Evolutionary conservation across 2,329 filamentous ascomycete species (phyloP).

Genomic region (Plectosphaerella plurivora): DNA sequence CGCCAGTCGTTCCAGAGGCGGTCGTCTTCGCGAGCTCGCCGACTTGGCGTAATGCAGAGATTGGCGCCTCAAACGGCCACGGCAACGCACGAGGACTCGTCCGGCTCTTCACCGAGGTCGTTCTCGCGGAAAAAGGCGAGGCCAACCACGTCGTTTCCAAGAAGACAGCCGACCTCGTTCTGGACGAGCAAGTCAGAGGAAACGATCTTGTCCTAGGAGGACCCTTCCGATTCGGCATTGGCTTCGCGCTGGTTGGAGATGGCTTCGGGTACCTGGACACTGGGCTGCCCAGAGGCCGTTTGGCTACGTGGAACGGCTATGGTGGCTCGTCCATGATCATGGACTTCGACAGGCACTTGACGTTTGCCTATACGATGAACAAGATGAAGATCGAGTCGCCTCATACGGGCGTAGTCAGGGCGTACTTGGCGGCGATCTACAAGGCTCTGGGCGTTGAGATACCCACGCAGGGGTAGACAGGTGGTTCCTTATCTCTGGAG

Average conservation of each 20-base stretch:
- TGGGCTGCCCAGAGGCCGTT: slow-evolving; percentile 25
- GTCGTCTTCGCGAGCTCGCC: slow-evolving; percentile 14
- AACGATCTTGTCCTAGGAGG: slow-evolving; percentile 30
- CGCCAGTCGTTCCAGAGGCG: slow-evolving; percentile 13
- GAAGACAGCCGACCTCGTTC: slow-evolving; percentile 36
- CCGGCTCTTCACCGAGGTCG: slow-evolving; percentile 28
- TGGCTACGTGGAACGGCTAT: slow-evolving; percentile 38
- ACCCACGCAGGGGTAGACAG: background rate
- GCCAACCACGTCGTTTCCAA: slow-evolving; percentile 28
- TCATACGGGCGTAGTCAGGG: background rate
- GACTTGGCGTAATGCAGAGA: slow-evolving; percentile 30
- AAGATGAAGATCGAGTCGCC: slow-evolving; percentile 24
- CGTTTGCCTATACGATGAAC: slow-evolving; percentile 41
- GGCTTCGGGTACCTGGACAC: slow-evolving; percentile 15
- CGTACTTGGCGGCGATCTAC: background rate
- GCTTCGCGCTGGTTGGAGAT: slow-evolving; percentile 28
- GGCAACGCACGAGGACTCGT: slow-evolving; percentile 37
- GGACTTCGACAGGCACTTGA: slow-evolving; percentile 35
- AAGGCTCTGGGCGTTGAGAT: background rate
- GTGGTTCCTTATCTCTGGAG: too few relatives aligned
- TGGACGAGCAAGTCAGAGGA: slow-evolving; percentile 36
- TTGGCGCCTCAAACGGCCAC: slow-evolving; percentile 39
- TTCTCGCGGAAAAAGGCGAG: slow-evolving; percentile 13
- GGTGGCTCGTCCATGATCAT: slow-evolving; percentile 38
- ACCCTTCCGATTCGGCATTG: slow-evolving; percentile 34